phyloP scores from a whole-genome alignment of 2,329 filamentous ascomycete species.

The Cladophialophora chaetospira region DNA sequence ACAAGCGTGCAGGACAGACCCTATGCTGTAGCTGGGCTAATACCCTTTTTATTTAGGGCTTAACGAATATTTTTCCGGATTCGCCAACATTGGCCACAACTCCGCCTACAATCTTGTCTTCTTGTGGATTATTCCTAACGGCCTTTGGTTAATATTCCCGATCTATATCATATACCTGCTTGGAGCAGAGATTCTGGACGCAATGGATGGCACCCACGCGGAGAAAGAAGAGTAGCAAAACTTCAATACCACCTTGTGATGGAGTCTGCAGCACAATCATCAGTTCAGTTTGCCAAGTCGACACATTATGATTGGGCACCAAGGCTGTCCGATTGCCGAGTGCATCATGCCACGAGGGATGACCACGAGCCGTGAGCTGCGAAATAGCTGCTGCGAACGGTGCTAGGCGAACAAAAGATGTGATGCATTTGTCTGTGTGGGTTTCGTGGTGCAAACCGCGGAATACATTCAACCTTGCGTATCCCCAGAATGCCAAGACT shows the following conservation, averaged over 20 bases:
- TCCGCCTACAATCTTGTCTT: conserved; percentile 54
- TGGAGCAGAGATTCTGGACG: conserved; percentile 62
- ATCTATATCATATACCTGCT: conserved; percentile 63
- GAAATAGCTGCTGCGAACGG: background rate
- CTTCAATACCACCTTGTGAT: no score
- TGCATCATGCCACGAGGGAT: conserved; percentile 1
- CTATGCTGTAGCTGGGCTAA: no score
- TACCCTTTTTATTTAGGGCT: no score
- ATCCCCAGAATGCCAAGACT: conserved; percentile 1
- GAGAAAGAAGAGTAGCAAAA: conserved; percentile 25
- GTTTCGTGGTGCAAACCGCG: background rate
- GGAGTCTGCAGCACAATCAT: no score
- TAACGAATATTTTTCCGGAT: conserved; percentile 63
- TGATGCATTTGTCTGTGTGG: background rate
- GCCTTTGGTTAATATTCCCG: conserved; percentile 66
- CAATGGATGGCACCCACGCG: conserved; percentile 33
- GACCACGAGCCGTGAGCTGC: background rate
- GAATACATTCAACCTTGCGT: background rate
- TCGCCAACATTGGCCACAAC: conserved; percentile 65
- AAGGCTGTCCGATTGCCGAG: conserved; percentile 3
- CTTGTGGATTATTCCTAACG: conserved; percentile 68
- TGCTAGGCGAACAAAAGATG: background rate
- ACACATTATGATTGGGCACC: background rate
- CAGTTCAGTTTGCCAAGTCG: background rate
- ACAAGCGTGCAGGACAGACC: no score